A percentile compares a stretch with the other conserved stretches of the same genome.
phyloP scores from a whole-genome alignment of 2,329 filamentous ascomycete genomes.

The Delphinella strobiligena region DNA sequence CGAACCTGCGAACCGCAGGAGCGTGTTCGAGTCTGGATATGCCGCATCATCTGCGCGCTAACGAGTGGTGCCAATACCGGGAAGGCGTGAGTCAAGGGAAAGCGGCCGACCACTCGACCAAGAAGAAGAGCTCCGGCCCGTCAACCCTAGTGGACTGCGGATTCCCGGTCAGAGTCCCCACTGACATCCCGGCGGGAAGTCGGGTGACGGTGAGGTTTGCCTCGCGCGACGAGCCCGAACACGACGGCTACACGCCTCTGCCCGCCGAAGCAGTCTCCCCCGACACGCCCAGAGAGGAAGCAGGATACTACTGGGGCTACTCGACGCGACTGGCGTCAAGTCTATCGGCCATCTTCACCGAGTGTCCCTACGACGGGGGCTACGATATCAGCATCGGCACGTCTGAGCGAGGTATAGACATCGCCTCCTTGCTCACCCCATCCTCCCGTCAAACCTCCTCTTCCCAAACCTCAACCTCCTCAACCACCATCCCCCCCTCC shows the following conservation, averaged over 20 bases:
- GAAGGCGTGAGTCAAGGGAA: conserved; percentile 47
- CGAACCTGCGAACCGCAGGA: conserved; percentile 63
- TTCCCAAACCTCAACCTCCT: background rate
- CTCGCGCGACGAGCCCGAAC: conserved; percentile 25
- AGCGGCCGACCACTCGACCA: conserved; percentile 26
- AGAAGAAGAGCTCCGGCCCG: background rate
- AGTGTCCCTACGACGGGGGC: conserved; percentile 60
- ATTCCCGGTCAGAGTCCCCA: conserved; percentile 37
- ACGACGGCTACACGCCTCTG: conserved; percentile 13
- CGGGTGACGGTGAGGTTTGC: conserved; percentile 62
- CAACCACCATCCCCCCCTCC: conserved; percentile 29
- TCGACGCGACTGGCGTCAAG: conserved; percentile 52
- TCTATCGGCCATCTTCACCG: conserved; percentile 65
- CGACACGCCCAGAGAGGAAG: conserved; percentile 56
- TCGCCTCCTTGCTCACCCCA: conserved; percentile 13
- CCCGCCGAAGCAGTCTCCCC: conserved; percentile 54
- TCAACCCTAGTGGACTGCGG: conserved; percentile 38
- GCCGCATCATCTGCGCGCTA: conserved; percentile 66
- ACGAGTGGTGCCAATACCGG: conserved; percentile 68
- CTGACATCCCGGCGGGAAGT: conserved; percentile 55
- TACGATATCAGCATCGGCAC: conserved; percentile 79
- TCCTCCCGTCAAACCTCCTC: no score
- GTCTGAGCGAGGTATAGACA: conserved; percentile 55
- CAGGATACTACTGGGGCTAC: conserved; percentile 82
- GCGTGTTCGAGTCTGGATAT: conserved; percentile 68